Percentiles rank a stretch among this genome's conserved stretches.
phyloP scores from a whole-genome alignment of 2,329 filamentous ascomycete species.

The Ophiostoma sp. region DNA sequence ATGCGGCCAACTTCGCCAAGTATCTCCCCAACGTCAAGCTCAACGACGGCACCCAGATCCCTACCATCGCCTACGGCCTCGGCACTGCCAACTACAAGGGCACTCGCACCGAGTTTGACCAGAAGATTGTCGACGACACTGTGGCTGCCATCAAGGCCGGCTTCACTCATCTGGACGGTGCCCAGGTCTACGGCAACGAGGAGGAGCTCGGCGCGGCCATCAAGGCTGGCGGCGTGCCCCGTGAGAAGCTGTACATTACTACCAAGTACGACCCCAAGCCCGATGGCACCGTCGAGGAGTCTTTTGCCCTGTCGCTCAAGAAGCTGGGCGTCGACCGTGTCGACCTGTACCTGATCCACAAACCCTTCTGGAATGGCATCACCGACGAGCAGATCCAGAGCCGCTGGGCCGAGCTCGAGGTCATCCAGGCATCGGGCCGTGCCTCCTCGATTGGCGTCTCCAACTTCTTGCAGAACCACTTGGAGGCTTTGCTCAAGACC shows the following conservation, averaged over 20 bases:
- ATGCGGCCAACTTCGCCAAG: constrained; percentile 7
- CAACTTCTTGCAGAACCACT: constrained; percentile 64
- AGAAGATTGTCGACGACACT: constrained; percentile 50
- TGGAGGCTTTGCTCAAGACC: constrained; percentile 58
- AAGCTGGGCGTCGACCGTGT: constrained; percentile 70
- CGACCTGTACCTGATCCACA: constrained; percentile 68
- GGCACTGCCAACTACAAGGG: constrained; percentile 68
- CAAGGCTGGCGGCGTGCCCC: constrained; percentile 63
- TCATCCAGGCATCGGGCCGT: constrained; percentile 65
- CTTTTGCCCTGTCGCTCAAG: constrained; percentile 60
- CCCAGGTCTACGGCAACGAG: constrained; percentile 69
- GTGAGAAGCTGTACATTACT: constrained; percentile 68
- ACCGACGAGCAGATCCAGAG: constrained; percentile 55
- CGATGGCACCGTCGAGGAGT: constrained; percentile 45
- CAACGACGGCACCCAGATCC: constrained; percentile 72
- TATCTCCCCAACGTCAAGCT: constrained; percentile 63
- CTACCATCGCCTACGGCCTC: constrained; percentile 71
- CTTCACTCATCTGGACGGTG: constrained; percentile 72
- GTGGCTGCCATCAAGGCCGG: constrained; percentile 68
- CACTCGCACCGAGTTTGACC: constrained; percentile 52
- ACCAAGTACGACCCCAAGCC: constrained; percentile 54
- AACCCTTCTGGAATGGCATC: constrained; percentile 53
- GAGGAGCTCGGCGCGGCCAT: constrained; percentile 71
- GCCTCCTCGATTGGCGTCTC: constrained; percentile 74
- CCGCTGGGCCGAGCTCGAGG: constrained; percentile 62